Evolutionary conservation across 1,139 yeast genomes (phyloP).

Genomic region (Zygosaccharomyces sapae): DNA sequence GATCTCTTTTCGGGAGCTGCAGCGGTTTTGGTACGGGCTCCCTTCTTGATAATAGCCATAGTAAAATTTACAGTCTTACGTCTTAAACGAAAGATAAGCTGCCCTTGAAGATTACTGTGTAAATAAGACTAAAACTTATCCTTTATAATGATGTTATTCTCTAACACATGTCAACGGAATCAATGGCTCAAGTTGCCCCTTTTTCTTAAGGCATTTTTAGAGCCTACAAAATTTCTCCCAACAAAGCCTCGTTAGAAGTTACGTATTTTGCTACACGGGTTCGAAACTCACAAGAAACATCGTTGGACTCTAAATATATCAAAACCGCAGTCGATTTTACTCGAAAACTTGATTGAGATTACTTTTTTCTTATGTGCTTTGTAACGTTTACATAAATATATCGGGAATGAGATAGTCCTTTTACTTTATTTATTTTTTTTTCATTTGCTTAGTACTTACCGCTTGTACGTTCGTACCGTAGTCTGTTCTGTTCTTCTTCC

Average conservation of each 20-base stretch:
- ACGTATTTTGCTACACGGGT: background rate
- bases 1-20: slow-evolving; percentile 49
- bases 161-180: background rate
- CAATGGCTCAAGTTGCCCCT: background rate
- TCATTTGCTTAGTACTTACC: slow-evolving; percentile 36
- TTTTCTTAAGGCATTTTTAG: background rate
- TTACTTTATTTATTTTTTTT: no score
- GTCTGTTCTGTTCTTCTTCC: slow-evolving; percentile 65
- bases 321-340: background rate
- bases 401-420: background rate
- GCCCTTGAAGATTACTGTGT: background rate
- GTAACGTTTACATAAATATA: background rate
- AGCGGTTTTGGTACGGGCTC: slow-evolving; percentile 59
- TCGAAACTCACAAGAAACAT: background rate
- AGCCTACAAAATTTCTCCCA: background rate
- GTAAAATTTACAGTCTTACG: slow-evolving; percentile 1
- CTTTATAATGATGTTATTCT: background rate
- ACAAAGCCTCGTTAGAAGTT: background rate
- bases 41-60: slow-evolving; percentile 77
- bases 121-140: background rate
- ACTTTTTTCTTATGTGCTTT: background rate
- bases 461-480: slow-evolving; percentile 39
- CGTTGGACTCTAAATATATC: background rate
- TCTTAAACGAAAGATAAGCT: background rate
- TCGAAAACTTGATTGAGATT: background rate